A percentile compares a stretch with the other conserved stretches of the same genome.
phyloP scores from a whole-genome alignment of 805 yeast genomes.

The Metschnikowia similis region DNA sequence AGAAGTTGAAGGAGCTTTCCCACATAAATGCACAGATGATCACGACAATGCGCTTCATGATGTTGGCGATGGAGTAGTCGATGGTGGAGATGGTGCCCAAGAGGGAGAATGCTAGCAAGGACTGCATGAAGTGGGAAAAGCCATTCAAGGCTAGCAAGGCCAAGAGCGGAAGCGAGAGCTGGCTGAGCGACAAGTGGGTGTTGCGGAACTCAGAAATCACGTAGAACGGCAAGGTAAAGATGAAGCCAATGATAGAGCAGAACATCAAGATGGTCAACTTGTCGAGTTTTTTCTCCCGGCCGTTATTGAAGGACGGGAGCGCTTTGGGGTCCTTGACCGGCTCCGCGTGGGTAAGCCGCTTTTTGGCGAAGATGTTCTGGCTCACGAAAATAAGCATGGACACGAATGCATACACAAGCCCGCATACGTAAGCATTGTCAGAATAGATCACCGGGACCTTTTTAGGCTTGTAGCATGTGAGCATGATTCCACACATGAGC shows the following conservation, averaged over 20 bases:
- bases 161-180: constrained; percentile 29
- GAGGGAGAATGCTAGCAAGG: constrained; percentile 71
- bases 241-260: constrained; percentile 67
- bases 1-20: constrained; percentile 43
- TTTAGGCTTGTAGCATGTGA: constrained; percentile 58
- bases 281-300: constrained; percentile 45
- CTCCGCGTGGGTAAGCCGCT: constrained; percentile 52
- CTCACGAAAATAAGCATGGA: constrained; percentile 68
- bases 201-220: constrained; percentile 48
- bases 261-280: constrained; percentile 67
- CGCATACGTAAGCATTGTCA: constrained; percentile 24
- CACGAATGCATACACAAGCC: constrained; percentile 48
- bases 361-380: constrained; percentile 79
- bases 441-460: constrained; percentile 13
- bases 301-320: constrained; percentile 22
- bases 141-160: constrained; percentile 57
- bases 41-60: constrained; percentile 67
- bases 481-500: constrained; percentile 77
- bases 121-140: constrained; percentile 63
- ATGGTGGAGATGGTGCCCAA: constrained; percentile 71
- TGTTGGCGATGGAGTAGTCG: constrained; percentile 75
- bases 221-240: constrained; percentile 64
- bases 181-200: constrained; percentile 23
- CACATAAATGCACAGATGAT: constrained; percentile 61
- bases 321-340: constrained; percentile 17